Evolutionary conservation across 2,329 filamentous ascomycete species (phyloP).

Genomic region (Xylariales sp.): DNA sequence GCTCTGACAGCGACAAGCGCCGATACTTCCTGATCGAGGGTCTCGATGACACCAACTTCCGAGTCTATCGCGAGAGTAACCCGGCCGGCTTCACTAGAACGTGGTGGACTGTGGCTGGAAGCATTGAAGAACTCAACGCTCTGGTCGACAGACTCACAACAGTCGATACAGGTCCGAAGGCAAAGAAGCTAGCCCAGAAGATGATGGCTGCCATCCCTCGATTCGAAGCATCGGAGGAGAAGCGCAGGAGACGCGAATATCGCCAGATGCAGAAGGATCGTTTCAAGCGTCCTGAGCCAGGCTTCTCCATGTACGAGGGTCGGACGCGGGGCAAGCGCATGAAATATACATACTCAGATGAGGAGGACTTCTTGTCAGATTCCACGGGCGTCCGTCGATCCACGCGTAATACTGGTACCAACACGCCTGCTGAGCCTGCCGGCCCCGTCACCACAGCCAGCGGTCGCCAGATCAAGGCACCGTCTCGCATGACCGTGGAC

Average conservation of each 20-base stretch:
- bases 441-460: constrained; percentile 71
- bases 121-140: constrained; percentile 76
- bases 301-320: constrained; percentile 92
- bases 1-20: constrained; percentile 81
- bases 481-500: constrained; percentile 61
- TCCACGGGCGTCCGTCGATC: constrained; percentile 61
- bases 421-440: constrained; percentile 64
- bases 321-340: constrained; percentile 93
- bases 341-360: constrained; percentile 93
- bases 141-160: constrained; percentile 72
- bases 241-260: constrained; percentile 90
- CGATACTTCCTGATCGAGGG: constrained; percentile 94
- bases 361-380: constrained; percentile 67
- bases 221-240: constrained; percentile 94
- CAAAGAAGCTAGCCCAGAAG: constrained; percentile 70
- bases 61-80: constrained; percentile 91
- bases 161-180: constrained; percentile 75
- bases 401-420: constrained; percentile 67
- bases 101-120: constrained; percentile 91
- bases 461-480: constrained; percentile 75
- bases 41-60: constrained; percentile 87
- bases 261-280: constrained; percentile 78
- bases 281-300: constrained; percentile 81
- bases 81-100: constrained; percentile 68
- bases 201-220: constrained; percentile 77